Evolutionary conservation across 2,329 filamentous ascomycete species (phyloP), one percentile per base, ranked within the genome.

Genomic region (Neospermospora avenae): DNA sequence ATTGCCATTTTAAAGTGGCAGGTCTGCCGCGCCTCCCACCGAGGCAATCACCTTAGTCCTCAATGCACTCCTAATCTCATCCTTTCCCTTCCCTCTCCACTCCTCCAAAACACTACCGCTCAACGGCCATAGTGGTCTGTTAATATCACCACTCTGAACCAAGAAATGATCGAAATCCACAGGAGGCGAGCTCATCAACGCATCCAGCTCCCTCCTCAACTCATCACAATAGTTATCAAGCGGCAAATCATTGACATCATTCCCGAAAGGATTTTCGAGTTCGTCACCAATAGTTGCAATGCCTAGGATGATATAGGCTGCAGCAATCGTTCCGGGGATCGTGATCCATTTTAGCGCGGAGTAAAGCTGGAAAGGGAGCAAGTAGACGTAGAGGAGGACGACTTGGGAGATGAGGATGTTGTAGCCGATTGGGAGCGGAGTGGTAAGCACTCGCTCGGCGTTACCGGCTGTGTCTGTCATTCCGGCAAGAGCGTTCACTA

Each of bases 351-450:
- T 68, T 1, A 96, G 82, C 3, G 75, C 72, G 0, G 73, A 70
- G 70, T 84, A 83, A 5, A 96, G 84, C 76, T 96, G 91, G 80
- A 95, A 95, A 5, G 91, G 91, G 1, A 96, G 81, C 28, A 91
- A 80, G 67, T 91, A 76, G 57, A 95, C 86, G 75, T 96, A 96
- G 55, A 92, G 83, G 85, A 89, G 93, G 37, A 91, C 91, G 70
- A 95, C 93, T 73, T 96, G 91, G 22, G 87, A 86, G 73, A 95
- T 93, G 69, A 90, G 85, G 68, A 96, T 95, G 65, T 84, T 85
- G 77, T 95, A 96, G 52, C 90, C 91, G 59, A 91, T 83, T 2
- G 91, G 91, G 0, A 96, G 82, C 1, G 91, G 91, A 0, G 91
- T 96, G 73, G 87, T 89, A 37, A 93, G 83, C 18, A 96, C 86